Evolutionary conservation across 352 stramenopile species (phyloP).

Genomic region (Phytophthora foliorum): DNA sequence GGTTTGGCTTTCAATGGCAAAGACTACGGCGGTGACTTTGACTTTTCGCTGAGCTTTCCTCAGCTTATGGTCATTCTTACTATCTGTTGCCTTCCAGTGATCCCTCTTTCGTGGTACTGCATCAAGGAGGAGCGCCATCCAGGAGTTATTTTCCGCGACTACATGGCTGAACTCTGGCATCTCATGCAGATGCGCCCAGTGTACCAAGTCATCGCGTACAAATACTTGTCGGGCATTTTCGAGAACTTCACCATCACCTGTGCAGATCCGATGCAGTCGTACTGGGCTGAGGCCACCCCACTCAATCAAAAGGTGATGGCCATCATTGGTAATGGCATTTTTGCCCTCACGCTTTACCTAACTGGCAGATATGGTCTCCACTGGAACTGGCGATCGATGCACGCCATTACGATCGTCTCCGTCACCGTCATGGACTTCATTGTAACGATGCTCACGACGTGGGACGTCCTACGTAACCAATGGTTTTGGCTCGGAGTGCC

Average conservation of each 20-base stretch:
- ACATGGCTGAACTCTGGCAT: conserved; percentile 50
- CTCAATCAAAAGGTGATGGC: conserved; percentile 46
- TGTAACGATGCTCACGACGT: conserved; percentile 44
- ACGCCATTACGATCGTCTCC: conserved; percentile 38
- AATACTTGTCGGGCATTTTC: conserved; percentile 51
- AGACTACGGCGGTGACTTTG: conserved; percentile 59
- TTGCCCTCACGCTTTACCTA: conserved; percentile 38
- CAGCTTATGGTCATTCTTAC: conserved; percentile 52
- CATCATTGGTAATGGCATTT: conserved; percentile 47
- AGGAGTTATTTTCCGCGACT: conserved; percentile 42
- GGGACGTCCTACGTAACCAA: conserved; percentile 50
- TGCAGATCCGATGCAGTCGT: conserved; percentile 36
- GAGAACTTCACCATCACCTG: conserved; percentile 48
- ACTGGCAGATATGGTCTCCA: conserved; percentile 48
- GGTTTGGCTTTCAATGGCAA: conserved; percentile 61
- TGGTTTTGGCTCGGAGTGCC: conserved; percentile 61
- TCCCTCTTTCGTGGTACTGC: conserved; percentile 60
- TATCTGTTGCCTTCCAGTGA: conserved; percentile 48
- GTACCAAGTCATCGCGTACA: conserved; percentile 59
- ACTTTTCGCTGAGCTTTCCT: conserved; percentile 57
- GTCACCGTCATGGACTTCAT: conserved; percentile 41
- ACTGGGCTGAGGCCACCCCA: conserved; percentile 43
- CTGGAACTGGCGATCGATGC: conserved; percentile 55
- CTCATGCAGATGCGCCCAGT: conserved; percentile 46
- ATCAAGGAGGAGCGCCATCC: conserved; percentile 53